Evolutionary conservation across 2,329 filamentous ascomycete genomes (phyloP), one percentile per base, ranked within the genome.

Genomic region (Parasarocladium wereldwijsianum): DNA sequence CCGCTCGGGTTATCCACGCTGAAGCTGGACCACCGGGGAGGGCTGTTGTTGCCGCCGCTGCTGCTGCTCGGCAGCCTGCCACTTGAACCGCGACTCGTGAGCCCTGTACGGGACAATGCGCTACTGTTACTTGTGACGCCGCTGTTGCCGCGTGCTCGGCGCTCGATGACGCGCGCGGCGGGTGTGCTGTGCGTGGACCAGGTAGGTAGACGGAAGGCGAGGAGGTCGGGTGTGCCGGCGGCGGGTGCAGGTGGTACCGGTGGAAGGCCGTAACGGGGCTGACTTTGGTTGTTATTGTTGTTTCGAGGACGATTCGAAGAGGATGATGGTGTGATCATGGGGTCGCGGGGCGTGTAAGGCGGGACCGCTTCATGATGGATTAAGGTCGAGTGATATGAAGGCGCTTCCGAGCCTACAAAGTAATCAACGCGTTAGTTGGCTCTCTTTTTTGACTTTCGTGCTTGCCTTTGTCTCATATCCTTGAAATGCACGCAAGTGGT

Each of bases 311-410:
- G 8, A 8, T 8, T 8, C 9, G 28, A 23, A 5, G 30, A 33
- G 17, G 9, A 24, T 15, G 24, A n/a, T 20, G 25, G 11, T 12
- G 4, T 14, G n/a, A n/a, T n/a, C n/a, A n/a, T n/a, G n/a, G 12
- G 26, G 31, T 39, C 36, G 35, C 42, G 46, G 25, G 63, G 62
- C 8, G 63, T 55, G 40, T 72, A 71, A 8, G 63, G 52, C 5
- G 68, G 67, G n/a, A 60, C 50, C 21, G 54, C 43, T 37, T 68
- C 63, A 23, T 49, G 43, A 39, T 56, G 54, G n/a, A 53, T 57
- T 19, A 58, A 55, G 31, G 58, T 62, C 12, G 70, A 71, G 44
- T 71, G 68, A 44, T 78, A 76, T 1, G 72, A 72, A 4, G 75
- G 75, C 3, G 62, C 67, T 31, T 76, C 72, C 32, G 74, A 79